Conservation (phyloP, 768 basidiomycete genomes). For the Coprinopsis sp. region DNA sequence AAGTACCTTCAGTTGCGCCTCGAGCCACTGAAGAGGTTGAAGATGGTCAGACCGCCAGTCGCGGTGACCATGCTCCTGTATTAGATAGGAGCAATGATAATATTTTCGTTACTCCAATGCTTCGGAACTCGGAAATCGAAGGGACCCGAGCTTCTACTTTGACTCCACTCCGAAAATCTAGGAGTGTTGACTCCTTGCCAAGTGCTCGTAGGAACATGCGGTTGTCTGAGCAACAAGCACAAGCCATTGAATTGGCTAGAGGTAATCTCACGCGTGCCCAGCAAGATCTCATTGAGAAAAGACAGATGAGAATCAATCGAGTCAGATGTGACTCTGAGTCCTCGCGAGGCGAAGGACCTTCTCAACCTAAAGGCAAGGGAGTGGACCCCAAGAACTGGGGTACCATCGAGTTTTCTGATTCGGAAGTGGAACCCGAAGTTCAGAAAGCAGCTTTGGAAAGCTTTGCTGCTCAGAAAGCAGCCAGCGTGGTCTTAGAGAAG, state of each 20-base stretch:
- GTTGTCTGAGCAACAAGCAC: background rate
- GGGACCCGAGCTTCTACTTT: too few relatives aligned
- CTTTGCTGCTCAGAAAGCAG: background rate
- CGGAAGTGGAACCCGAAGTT: background rate
- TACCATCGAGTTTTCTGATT: background rate
- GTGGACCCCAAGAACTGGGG: constrained; percentile 15
- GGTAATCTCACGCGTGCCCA: background rate
- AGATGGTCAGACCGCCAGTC: too few relatives aligned
- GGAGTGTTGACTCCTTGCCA: background rate
- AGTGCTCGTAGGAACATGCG: background rate
- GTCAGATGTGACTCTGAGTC: background rate
- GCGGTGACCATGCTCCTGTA: too few relatives aligned
- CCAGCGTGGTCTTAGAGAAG: background rate
- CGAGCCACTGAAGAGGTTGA: too few relatives aligned
- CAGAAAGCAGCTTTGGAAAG: background rate
- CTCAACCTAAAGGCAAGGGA: constrained; percentile 8
- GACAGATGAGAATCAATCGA: background rate
- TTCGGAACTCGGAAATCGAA: too few relatives aligned
- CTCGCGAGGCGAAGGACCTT: constrained; percentile 7
- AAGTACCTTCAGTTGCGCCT: too few relatives aligned
- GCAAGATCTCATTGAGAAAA: background rate
- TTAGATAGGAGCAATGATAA: too few relatives aligned
- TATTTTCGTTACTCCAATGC: too few relatives aligned
- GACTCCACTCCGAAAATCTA: background rate
- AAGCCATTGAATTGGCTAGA: background rate